A percentile compares a stretch with the other conserved stretches of the same genome.
phyloP scores from a whole-genome alignment of 1,139 yeast species.

The Hyphopichia khmerensis region DNA sequence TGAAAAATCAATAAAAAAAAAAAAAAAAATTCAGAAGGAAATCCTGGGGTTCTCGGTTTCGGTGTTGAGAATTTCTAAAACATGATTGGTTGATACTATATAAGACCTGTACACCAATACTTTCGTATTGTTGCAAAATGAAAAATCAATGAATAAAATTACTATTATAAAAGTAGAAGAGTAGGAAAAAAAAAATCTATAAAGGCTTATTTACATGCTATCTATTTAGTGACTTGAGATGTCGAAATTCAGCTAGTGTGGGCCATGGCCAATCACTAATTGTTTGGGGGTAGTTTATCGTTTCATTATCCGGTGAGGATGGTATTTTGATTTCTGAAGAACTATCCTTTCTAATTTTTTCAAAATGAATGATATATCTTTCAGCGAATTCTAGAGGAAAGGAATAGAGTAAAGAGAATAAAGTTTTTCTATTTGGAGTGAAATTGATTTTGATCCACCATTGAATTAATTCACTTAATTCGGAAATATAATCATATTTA shows the following conservation, averaged over 20 bases:
- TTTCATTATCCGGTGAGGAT: neutral
- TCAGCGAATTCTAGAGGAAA: constrained; percentile 39
- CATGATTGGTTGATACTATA: neutral
- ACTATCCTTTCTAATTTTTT: constrained; percentile 20
- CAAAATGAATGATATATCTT: constrained; percentile 42
- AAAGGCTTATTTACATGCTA: neutral
- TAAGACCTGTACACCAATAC: neutral
- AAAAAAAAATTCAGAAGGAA: neutral
- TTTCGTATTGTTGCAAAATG: neutral
- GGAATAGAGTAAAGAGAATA: constrained; percentile 35
- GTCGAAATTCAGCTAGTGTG: constrained; percentile 13
- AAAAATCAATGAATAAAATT: too few species aligned
- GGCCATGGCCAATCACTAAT: constrained; percentile 27
- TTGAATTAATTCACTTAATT: constrained; percentile 50
- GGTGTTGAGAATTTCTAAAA: neutral
- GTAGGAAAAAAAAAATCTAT: neutral
- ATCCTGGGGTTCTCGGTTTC: constrained; percentile 1
- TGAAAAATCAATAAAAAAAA: too few species aligned
- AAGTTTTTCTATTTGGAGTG: constrained; percentile 40
- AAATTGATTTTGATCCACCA: constrained; percentile 60
- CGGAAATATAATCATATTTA: constrained; percentile 46
- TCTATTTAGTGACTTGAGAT: constrained; percentile 3
- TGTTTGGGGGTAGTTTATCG: neutral
- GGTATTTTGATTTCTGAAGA: neutral
- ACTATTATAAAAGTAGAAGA: too few species aligned